phyloP scores from a whole-genome alignment of 2,329 filamentous ascomycete species.

The Byssoonygena ceratinophila region DNA sequence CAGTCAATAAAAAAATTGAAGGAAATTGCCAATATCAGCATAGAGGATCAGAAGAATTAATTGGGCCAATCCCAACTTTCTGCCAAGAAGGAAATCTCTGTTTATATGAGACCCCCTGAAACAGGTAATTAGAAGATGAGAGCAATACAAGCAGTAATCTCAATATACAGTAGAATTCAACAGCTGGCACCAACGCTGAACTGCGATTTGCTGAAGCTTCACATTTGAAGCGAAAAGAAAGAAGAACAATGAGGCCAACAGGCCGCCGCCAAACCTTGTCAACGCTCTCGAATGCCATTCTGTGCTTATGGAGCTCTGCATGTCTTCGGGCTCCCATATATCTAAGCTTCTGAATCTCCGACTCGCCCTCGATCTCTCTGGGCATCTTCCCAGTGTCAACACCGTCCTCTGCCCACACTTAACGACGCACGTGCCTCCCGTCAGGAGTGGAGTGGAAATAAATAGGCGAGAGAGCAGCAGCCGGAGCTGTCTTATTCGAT shows the following conservation, averaged over 20 bases:
- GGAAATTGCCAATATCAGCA: too few relatives aligned
- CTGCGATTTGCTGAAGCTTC: constrained; percentile 8
- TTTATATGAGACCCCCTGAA: too few relatives aligned
- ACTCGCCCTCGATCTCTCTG: not conserved
- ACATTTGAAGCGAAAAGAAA: not conserved
- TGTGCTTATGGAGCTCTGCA: not conserved
- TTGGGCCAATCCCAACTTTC: too few relatives aligned
- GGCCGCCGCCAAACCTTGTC: not conserved
- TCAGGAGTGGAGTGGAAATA: not conserved
- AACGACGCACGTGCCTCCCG: not conserved
- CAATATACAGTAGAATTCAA: too few relatives aligned
- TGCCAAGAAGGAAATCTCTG: too few relatives aligned
- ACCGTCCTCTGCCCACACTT: not conserved
- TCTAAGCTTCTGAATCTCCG: not conserved
- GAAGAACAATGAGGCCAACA: not conserved
- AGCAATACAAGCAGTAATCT: too few relatives aligned
- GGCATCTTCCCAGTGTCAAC: not conserved
- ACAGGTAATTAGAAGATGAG: too few relatives aligned
- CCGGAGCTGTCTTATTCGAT: too few relatives aligned
- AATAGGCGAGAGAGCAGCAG: not conserved
- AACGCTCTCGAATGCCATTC: not conserved
- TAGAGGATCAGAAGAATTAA: too few relatives aligned
- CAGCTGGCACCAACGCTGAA: not conserved
- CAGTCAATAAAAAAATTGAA: too few relatives aligned
- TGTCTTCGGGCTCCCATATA: not conserved